Evolutionary conservation across 2,329 filamentous ascomycete species (phyloP), one percentile per base, ranked within the genome.

Genomic region (Teratosphaeria zuluensis): DNA sequence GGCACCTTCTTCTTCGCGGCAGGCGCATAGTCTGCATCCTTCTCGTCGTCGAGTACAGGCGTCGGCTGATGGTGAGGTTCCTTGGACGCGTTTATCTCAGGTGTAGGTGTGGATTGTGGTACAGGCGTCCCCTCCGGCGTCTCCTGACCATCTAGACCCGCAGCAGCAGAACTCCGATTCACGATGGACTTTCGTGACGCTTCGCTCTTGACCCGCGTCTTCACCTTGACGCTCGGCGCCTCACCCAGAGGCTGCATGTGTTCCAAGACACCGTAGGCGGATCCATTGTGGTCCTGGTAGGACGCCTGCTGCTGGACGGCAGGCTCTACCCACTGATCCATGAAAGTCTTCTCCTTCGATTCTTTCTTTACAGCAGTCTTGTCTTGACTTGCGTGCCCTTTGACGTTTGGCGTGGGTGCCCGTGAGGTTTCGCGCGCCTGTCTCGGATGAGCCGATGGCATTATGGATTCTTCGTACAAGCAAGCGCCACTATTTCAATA

Each of bases 191-290:
- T 75, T 56, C 75, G 73, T 24, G 73, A 71, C 53, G 72, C 38
- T 55, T 77, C 74, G 32, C 72, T 70, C 68, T 78, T 81, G 59
- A 80, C 71, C 64, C 80, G 78, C 61, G 78, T 77, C 75, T 84
- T 84, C 64, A 85, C 77, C 70, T 84, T 81, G 54, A 80, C 75
- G 24, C 80, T 80, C 12, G 91, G 91, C 65, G 85, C 79, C 57
- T 85, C 81, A 48, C 91, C 91, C 58, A 96, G 76, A 30, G 91
- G 86, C 56, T 85, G 86, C 91, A 95, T 95, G 67, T 86, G 86
- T 73, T 89, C 86, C 59, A 95, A 78, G 19, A 95, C 88, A 63
- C 89, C 89, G 55, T 67, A 58, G 54, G 87, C 81, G 67, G 87
- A 78, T 65, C 94, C 81, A 52, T 88, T 88, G 70, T 82, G 78